Evolutionary conservation across 306 rosid species (phyloP).

Genomic region (Lupinus albus): DNA sequence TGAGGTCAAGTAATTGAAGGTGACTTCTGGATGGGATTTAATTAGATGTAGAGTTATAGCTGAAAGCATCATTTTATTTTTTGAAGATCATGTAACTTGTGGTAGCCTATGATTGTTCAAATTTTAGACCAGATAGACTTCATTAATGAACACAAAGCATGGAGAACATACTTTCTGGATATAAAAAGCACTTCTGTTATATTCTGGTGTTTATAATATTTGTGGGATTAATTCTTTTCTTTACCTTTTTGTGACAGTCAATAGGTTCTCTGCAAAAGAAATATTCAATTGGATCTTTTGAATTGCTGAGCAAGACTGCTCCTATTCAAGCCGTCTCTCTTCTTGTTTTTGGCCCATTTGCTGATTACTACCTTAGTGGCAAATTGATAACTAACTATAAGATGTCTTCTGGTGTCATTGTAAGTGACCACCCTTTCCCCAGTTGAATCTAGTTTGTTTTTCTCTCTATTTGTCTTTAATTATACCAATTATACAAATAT

Average conservation of each 20-base stretch:
- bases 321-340: slow-evolving; percentile 91
- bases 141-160: slow-evolving; percentile 11
- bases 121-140: slow-evolving; percentile 16
- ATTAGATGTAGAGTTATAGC: slow-evolving; percentile 23
- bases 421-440: slow-evolving; percentile 46
- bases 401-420: slow-evolving; percentile 76
- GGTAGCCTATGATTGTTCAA: background rate
- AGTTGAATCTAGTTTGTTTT: slow-evolving; percentile 10
- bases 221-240: slow-evolving; percentile 3
- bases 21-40: slow-evolving; percentile 19
- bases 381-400: slow-evolving; percentile 69
- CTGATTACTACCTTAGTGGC: slow-evolving; percentile 74
- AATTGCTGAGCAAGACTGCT: slow-evolving; percentile 92
- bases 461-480: background rate
- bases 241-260: slow-evolving; percentile 54
- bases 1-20: slow-evolving; percentile 23
- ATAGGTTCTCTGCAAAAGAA: slow-evolving; percentile 94
- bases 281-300: slow-evolving; percentile 93
- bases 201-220: slow-evolving; percentile 9
- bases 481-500: slow-evolving; percentile 10
- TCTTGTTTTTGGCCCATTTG: slow-evolving; percentile 64
- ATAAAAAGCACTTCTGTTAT: slow-evolving; percentile 9
- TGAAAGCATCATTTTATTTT: slow-evolving; percentile 4
- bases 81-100: slow-evolving; percentile 16
- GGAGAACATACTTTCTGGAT: slow-evolving; percentile 18